These are phyloP conservation scores for Linnemannia elongata DNA, from an alignment of 192 early-diverging fungal genomes.

Conservation along the genomic window DNA sequence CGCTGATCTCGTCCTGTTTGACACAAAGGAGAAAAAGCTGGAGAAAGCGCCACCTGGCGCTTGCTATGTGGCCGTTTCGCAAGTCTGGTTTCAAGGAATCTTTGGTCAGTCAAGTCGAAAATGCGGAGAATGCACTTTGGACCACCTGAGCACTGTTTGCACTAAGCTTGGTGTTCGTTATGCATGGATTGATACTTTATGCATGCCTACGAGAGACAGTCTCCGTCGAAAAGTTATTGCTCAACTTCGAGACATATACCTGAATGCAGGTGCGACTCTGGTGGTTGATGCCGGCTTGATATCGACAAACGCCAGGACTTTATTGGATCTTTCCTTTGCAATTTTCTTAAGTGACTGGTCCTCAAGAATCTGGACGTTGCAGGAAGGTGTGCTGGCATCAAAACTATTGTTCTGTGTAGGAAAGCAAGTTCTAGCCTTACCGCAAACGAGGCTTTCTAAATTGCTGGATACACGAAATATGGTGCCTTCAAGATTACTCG, in stretches of 20 bases:
- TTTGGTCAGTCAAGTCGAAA: slow-evolving; percentile 19
- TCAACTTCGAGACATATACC: slow-evolving; percentile 15
- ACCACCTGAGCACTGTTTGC: not conserved
- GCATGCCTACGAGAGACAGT: not conserved
- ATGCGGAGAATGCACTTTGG: slow-evolving; percentile 19
- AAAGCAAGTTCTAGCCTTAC: slow-evolving; percentile 16
- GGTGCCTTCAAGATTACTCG: no score
- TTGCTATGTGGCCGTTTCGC: slow-evolving; percentile 17
- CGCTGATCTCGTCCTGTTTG: slow-evolving; percentile 12
- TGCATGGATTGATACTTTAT: slow-evolving; percentile 30
- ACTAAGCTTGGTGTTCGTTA: slow-evolving; percentile 23
- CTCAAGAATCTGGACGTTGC: slow-evolving; percentile 26
- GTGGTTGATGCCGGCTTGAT: slow-evolving; percentile 21
- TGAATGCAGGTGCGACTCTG: slow-evolving; percentile 19
- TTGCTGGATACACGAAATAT: not conserved
- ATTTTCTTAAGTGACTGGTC: slow-evolving; percentile 26
- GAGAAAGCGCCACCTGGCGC: no score
- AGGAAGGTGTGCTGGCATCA: slow-evolving; percentile 27
- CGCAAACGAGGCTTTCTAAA: not conserved
- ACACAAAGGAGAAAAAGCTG: not conserved
- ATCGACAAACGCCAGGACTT: slow-evolving; percentile 9
- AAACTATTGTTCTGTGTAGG: slow-evolving; percentile 26
- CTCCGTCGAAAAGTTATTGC: slow-evolving; percentile 20
- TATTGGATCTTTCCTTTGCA: slow-evolving; percentile 29
- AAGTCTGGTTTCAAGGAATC: slow-evolving; percentile 31